Evolutionary conservation across 371 early-diverging fungal species (phyloP).

Genomic region (Haplosporangium sp.): DNA sequence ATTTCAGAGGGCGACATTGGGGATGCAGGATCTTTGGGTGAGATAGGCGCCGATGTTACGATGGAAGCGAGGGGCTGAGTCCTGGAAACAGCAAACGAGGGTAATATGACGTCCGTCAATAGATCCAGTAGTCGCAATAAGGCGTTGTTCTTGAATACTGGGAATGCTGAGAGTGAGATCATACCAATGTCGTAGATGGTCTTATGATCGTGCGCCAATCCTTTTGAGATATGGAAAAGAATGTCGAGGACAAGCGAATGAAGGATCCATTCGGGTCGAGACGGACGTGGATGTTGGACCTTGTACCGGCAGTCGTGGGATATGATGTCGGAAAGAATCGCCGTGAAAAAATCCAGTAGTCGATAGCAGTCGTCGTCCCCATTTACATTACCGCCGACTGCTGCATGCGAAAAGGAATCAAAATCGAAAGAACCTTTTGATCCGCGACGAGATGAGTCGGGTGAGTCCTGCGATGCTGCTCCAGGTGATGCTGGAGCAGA

Average conservation of each 20-base stretch:
- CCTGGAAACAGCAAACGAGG: slow-evolving; percentile 44
- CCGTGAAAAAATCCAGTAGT: slow-evolving; percentile 50
- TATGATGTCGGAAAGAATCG: slow-evolving; percentile 62
- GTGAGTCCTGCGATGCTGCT: slow-evolving; percentile 27
- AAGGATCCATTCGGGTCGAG: slow-evolving; percentile 65
- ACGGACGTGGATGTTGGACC: slow-evolving; percentile 63
- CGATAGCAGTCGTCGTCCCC: slow-evolving; percentile 40
- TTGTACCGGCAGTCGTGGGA: slow-evolving; percentile 68
- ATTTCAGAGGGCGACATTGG: slow-evolving; percentile 47
- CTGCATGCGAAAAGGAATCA: slow-evolving; percentile 20
- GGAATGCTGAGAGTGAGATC: slow-evolving; percentile 42
- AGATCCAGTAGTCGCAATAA: slow-evolving; percentile 42
- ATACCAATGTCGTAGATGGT: slow-evolving; percentile 50
- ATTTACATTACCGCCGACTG: slow-evolving; percentile 20
- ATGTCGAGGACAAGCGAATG: slow-evolving; percentile 67
- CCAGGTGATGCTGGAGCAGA: slow-evolving; percentile 29
- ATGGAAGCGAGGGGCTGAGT: slow-evolving; percentile 4
- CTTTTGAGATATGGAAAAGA: slow-evolving; percentile 25
- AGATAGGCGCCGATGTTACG: slow-evolving; percentile 7
- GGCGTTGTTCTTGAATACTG: slow-evolving; percentile 38
- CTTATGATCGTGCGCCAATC: slow-evolving; percentile 39
- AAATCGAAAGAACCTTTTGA: slow-evolving; percentile 37
- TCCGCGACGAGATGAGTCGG: slow-evolving; percentile 22
- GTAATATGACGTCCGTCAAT: slow-evolving; percentile 37
- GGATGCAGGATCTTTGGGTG: slow-evolving; percentile 3